Percentiles rank a stretch among this genome's conserved stretches.
Conservation (phyloP, 2,329 filamentous ascomycete genomes). For the Tolypocladium nubicola region DNA sequence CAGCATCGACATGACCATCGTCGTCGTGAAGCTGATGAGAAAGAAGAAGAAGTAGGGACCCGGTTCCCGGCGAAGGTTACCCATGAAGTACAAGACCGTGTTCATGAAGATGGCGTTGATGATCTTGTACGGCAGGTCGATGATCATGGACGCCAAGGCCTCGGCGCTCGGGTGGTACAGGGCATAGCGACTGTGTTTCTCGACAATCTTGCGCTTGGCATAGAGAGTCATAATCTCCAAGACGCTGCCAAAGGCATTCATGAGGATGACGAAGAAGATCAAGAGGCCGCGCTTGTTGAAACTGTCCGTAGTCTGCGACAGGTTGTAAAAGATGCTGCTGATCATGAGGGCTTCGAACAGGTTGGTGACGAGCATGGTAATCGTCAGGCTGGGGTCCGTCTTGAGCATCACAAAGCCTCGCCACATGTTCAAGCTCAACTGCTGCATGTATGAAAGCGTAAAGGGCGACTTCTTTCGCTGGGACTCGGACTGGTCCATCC, state of each 20-base stretch:
- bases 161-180: slow-evolving; percentile 27
- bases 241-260: not conserved
- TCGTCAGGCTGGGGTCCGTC: not conserved
- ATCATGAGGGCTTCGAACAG: not conserved
- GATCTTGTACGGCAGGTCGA: slow-evolving; percentile 34
- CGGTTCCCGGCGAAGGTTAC: not conserved
- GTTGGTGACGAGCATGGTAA: not conserved
- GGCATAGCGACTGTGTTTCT: slow-evolving; percentile 28
- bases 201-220: slow-evolving; percentile 24
- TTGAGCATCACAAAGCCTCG: not conserved
- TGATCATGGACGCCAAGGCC: slow-evolving; percentile 23
- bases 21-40: not conserved
- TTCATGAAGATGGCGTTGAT: slow-evolving; percentile 9
- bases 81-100: not conserved
- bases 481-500: not conserved
- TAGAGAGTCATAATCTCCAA: slow-evolving; percentile 28
- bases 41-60: not conserved
- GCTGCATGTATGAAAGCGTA: not conserved
- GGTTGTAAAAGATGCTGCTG: not conserved
- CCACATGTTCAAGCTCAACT: not conserved
- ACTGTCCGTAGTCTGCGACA: not conserved
- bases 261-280: not conserved
- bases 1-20: not conserved
- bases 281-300: not conserved
- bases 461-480: not conserved